Conservation (phyloP, 75 land plant species). For the Sequoia sempervirens region DNA sequence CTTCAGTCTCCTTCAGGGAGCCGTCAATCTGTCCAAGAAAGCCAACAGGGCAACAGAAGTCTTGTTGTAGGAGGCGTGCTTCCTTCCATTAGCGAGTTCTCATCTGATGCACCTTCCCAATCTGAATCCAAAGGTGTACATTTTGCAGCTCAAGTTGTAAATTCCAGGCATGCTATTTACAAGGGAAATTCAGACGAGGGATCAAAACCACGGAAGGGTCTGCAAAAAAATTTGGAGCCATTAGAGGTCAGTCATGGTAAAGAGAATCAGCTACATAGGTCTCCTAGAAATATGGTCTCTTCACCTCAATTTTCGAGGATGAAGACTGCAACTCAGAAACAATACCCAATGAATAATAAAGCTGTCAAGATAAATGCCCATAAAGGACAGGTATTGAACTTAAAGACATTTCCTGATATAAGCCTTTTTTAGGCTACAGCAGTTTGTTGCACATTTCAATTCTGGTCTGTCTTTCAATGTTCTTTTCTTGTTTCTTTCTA, state of each 20-base stretch:
- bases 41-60: constrained; percentile 1
- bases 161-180: constrained; percentile 1
- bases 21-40: constrained; percentile 4
- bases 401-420: background rate
- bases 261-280: constrained; percentile 3
- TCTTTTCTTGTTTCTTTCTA: constrained; percentile 2
- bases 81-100: constrained; percentile 3
- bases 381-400: constrained; percentile 8
- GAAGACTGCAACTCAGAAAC: background rate
- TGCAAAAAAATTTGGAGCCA: background rate
- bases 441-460: background rate
- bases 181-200: background rate
- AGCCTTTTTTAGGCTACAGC: background rate
- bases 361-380: background rate
- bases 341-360: background rate
- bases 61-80: constrained; percentile 8
- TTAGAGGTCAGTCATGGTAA: constrained; percentile 7
- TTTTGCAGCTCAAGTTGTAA: background rate
- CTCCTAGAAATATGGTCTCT: background rate
- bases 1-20: background rate
- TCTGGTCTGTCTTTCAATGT: background rate
- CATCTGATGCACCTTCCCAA: background rate
- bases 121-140: background rate
- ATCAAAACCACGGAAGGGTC: background rate
- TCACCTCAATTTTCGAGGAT: background rate